These are phyloP conservation scores for Hirschfeldia incana DNA, from an alignment of 345 rosid genomes.

Conservation along the genomic window DNA sequence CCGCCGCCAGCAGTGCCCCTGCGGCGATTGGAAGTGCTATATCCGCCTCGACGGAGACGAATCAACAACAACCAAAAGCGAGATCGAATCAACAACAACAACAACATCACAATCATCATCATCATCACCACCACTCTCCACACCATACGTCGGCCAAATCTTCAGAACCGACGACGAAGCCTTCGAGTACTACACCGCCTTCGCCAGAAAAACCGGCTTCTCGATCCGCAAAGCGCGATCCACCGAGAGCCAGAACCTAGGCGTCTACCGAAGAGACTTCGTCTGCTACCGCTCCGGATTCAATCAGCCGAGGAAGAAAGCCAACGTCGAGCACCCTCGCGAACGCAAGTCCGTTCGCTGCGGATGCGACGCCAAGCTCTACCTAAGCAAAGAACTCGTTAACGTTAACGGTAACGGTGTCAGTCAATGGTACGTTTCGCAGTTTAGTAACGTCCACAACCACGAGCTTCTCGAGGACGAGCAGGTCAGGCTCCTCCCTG, in stretches of 20 bases:
- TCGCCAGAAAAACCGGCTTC: constrained; percentile 86
- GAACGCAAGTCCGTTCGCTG: constrained; percentile 90
- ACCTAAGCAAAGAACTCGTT: constrained; percentile 74
- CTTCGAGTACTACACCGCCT: constrained; percentile 76
- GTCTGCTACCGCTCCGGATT: constrained; percentile 96
- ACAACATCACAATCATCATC: constrained; percentile 43
- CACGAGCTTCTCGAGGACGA: constrained; percentile 93
- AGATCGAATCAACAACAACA: constrained; percentile 30
- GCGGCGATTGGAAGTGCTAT: constrained; percentile 96
- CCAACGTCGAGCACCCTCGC: constrained; percentile 87
- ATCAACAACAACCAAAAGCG: constrained; percentile 45
- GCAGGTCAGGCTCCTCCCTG: constrained; percentile 90
- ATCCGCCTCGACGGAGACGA: constrained; percentile 68
- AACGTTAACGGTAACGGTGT: constrained; percentile 10
- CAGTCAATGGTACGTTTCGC: constrained; percentile 82
- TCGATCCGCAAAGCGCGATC: constrained; percentile 92
- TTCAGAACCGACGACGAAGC: constrained; percentile 81
- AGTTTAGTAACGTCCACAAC: constrained; percentile 93
- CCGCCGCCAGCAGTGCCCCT: constrained; percentile 85
- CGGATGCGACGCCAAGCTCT: constrained; percentile 91
- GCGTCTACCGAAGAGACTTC: constrained; percentile 85
- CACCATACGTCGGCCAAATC: constrained; percentile 85
- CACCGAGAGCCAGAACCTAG: constrained; percentile 84
- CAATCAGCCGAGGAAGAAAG: constrained; percentile 88
- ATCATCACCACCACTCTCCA: constrained; percentile 12